Base-by-base conservation (phyloP, 179 eudicot species). In the Actinidia arguta region DNA sequence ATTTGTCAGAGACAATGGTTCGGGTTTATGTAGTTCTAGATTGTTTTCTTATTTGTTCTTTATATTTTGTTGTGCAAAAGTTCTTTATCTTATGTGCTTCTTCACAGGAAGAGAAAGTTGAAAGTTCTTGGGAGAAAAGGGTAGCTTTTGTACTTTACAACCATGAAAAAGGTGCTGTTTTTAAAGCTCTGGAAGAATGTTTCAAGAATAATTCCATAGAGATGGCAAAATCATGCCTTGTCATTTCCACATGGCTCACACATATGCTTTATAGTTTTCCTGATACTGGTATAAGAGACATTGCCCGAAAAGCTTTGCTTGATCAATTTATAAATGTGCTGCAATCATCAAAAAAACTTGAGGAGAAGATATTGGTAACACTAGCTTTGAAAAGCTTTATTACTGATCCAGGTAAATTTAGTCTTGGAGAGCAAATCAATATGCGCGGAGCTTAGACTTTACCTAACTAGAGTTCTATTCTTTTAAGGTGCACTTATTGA, bases 61-160 rank as follows among this genome's bases (percentile, higher is more conserved):
- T 42, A 24, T 6, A 46, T 52, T 80, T 67, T 70, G 10, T 50
- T 36, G 13, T 80, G 78, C 47, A 17, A 17, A 18, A 22, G 18
- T 62, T 54, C 61, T 72, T 24, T 4, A 76, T 44, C 47, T 7
- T 12, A 36, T 14, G 16, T 80, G 47, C 61, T 25, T 61, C 39
- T 79, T 5, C 69, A 24, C 67, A 90, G 93, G 89, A 87, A 80
- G 89, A 85, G 74, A 87, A 78, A 85, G 93, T 87, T 80, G 80
- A 85, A 67, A 51, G 82, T 78, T 58, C 88, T 59, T 90, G 93
- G 93, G 93, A 85, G 72, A 90, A 82, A 80, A 87, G 90, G 76
- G 81, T 88, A 69, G 91, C 88, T 25, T 90, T 88, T 83, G 93
- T 88, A 8, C 88, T 90, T 58, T 84, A 87, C 86, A 87, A 85